These are phyloP conservation scores for Aureobasidium namibiae DNA, from an alignment of 2,329 filamentous ascomycete genomes.

Conservation along the genomic window DNA sequence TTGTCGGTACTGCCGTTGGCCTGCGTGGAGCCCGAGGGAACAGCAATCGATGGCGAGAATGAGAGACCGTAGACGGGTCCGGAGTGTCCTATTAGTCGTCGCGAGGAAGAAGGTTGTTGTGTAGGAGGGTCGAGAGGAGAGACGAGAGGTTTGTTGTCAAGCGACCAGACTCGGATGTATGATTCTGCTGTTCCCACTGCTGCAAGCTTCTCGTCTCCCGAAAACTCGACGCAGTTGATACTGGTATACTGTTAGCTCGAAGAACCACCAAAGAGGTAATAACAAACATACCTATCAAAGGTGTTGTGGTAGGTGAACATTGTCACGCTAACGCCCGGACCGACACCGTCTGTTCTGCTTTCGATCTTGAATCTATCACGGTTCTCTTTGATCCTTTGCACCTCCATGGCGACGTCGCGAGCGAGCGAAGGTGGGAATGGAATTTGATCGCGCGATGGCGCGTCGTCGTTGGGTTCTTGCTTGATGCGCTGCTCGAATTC, in stretches of 20 bases:
- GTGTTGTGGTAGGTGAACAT: slow-evolving; percentile 99
- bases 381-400: slow-evolving; percentile 88
- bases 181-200: slow-evolving; percentile 88
- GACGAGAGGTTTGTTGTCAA: slow-evolving; percentile 74
- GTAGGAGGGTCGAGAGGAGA: slow-evolving; percentile 56
- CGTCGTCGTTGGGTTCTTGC: slow-evolving; percentile 76
- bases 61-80: slow-evolving; percentile 82
- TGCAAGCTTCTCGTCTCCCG: slow-evolving; percentile 77
- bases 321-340: slow-evolving; percentile 76
- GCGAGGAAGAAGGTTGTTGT: slow-evolving; percentile 57
- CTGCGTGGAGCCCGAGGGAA: slow-evolving; percentile 30
- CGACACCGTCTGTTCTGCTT: slow-evolving; percentile 71
- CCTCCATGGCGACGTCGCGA: slow-evolving; percentile 86
- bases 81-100: slow-evolving; percentile 74
- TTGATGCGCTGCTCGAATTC: slow-evolving; percentile 86
- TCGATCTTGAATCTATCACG: slow-evolving; percentile 87
- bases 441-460: slow-evolving; percentile 65
- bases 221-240: slow-evolving; percentile 91
- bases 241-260: slow-evolving; percentile 37
- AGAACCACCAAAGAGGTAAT: not conserved
- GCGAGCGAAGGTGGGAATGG: slow-evolving; percentile 83
- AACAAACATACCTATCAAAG: slow-evolving; percentile 58
- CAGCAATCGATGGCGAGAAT: slow-evolving; percentile 65
- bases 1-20: slow-evolving; percentile 33
- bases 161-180: slow-evolving; percentile 88